Conservation (phyloP, 2,329 filamentous ascomycete genomes). For the Pseudocercospora macadamiae region DNA sequence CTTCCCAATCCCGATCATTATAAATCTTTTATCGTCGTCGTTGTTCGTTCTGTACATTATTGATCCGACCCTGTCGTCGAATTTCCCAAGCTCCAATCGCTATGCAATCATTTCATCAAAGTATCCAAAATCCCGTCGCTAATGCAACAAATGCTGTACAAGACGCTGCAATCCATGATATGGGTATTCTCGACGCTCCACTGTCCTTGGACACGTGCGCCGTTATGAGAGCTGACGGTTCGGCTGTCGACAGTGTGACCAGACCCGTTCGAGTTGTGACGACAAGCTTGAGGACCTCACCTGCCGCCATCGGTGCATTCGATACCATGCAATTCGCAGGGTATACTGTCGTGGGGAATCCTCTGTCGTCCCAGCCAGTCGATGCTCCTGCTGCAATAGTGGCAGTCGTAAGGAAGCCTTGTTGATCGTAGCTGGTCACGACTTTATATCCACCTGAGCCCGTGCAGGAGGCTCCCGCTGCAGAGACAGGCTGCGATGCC, state of each 20-base stretch:
- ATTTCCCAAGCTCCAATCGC: constrained; percentile 9
- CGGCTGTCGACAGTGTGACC: constrained; percentile 22
- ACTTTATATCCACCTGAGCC: constrained; percentile 46
- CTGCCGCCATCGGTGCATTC: constrained; percentile 8
- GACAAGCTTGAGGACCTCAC: constrained; percentile 17
- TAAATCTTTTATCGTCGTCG: constrained; percentile 3
- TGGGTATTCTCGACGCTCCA: constrained; percentile 2
- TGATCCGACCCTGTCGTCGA: constrained; percentile 11
- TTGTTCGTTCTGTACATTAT: constrained; percentile 17
- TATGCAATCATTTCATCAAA: constrained; percentile 19
- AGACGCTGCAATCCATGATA: constrained; percentile 11
- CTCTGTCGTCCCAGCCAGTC: constrained; percentile 51
- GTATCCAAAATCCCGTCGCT: constrained; percentile 14
- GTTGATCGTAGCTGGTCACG: constrained; percentile 52
- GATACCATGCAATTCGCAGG: constrained; percentile 26
- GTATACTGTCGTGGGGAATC: constrained; percentile 46
- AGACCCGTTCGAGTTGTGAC: constrained; percentile 13
- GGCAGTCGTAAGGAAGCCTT: constrained; percentile 54
- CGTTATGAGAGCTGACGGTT: constrained; percentile 22
- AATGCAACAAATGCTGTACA: constrained; percentile 24
- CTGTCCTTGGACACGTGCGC: constrained; percentile 14
- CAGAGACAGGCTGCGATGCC: constrained; percentile 52
- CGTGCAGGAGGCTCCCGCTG: constrained; percentile 49
- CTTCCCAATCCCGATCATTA: constrained; percentile 11
- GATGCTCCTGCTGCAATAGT: constrained; percentile 44